Base-by-base conservation (phyloP, 441 rosid species). In the Breynia disticha region DNA sequence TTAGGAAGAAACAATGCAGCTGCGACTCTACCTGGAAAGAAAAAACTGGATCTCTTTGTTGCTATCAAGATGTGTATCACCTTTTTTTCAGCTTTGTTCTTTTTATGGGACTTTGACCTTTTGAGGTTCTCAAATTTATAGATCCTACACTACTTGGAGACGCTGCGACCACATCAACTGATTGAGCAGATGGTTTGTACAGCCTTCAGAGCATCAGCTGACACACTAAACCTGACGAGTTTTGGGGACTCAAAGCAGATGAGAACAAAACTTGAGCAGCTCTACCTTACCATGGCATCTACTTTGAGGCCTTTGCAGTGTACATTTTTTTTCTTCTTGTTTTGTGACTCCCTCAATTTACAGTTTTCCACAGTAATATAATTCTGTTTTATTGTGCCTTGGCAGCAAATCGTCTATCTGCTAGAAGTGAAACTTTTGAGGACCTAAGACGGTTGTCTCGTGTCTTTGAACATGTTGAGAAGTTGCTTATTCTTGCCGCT, bases 131-230 rank as follows among this genome's bases (percentile, higher is more conserved):
- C 43, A 64, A 60, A 54, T 67, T 47, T 22, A 18, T 70, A 90
- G 99, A 68, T 90, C 64, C 80, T 94, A 65, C 97, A 90, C 69
- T 94, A 87, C 75, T 75, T 94, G 70, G 99, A 94, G 76, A 94
- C 95, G 5, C 66, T 90, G 67, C 86, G 56, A 61, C 97, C 99
- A 1, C 76, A 90, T 69, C 95, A 94, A 76, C 77, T 94, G 72
- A 87, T 94, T 42, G 97, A 85, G 66, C 99, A 94, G 67, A 90
- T 94, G 94, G 83, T 90, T 65, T 94, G 94, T 50, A 79, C 99
- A 49, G 86, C 96, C 62, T 94, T 94, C 70, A 80, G 87, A 73
- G 97, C 95, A 59, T 80, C 99, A 67, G 94, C 91, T n/a, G 95
- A 85, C 74, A 85, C 94, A 61, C 71, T 90, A 65, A 82, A 77